A percentile compares a stretch with the other conserved stretches of the same genome.
These are phyloP conservation scores for Seminavis robusta DNA, from an alignment of 108 stramenopile species.

Conservation along the genomic window DNA sequence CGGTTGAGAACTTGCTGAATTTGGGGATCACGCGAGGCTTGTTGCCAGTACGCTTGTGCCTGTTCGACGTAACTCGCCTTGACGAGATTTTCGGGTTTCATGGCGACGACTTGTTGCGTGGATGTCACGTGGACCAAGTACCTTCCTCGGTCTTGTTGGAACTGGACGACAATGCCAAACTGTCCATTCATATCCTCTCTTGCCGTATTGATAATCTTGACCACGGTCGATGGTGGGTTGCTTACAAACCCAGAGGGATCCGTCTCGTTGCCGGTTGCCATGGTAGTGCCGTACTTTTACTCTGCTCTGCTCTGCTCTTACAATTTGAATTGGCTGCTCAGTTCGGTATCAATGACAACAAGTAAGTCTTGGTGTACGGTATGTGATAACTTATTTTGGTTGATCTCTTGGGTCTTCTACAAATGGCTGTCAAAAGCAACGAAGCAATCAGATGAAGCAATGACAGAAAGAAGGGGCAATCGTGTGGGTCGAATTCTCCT, in stretches of 20 bases:
- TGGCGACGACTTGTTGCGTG: conserved; percentile 34
- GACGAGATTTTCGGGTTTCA: conserved; percentile 44
- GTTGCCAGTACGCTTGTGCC: conserved; percentile 27
- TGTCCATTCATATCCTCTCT: conserved; percentile 45
- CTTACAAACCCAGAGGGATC: conserved; percentile 49
- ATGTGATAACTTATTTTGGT: too few species aligned
- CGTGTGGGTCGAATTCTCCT: too few species aligned
- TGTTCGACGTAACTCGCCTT: conserved; percentile 41
- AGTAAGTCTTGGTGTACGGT: too few species aligned
- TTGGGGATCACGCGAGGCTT: conserved; percentile 33
- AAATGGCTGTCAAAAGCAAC: too few species aligned
- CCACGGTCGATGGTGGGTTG: conserved; percentile 41
- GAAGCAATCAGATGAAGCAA: too few species aligned
- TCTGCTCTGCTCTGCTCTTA: too few species aligned
- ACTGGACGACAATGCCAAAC: conserved; percentile 35
- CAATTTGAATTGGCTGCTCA: too few species aligned
- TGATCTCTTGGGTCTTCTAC: too few species aligned
- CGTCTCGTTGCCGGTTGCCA: too few species aligned
- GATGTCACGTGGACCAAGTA: conserved; percentile 45
- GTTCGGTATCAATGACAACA: too few species aligned
- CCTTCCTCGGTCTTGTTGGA: conserved; percentile 32
- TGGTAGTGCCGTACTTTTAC: too few species aligned
- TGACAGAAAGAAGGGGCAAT: too few species aligned
- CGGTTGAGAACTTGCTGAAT: conserved; percentile 10
- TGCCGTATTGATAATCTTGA: conserved; percentile 37